phyloP scores from a whole-genome alignment of 805 yeast species.

The Ogataea allantospora region DNA sequence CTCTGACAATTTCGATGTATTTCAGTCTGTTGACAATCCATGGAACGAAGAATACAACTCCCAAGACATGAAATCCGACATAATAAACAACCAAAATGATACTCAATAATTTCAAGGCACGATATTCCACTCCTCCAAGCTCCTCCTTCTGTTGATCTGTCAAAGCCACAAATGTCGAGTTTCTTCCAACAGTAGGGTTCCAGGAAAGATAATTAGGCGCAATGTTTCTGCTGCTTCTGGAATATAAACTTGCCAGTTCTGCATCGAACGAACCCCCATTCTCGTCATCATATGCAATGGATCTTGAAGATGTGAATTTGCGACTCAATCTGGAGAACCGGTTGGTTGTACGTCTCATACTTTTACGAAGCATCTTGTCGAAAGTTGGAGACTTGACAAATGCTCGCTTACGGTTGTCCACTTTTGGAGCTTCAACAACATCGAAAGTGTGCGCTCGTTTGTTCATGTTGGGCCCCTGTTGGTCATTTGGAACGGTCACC shows the following conservation, averaged over 20 bases:
- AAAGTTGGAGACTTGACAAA: constrained; percentile 46
- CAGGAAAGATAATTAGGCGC: constrained; percentile 78
- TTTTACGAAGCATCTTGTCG: constrained; percentile 38
- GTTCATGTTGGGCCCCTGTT: constrained; percentile 29
- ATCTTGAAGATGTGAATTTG: constrained; percentile 21
- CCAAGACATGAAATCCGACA: constrained; percentile 68
- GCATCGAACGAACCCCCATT: constrained; percentile 28
- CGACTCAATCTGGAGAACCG: constrained; percentile 25
- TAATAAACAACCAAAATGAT: constrained; percentile 65
- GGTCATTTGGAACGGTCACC: constrained; percentile 32
- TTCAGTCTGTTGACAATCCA: constrained; percentile 49
- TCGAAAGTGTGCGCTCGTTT: constrained; percentile 52
- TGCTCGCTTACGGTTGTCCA: constrained; percentile 9
- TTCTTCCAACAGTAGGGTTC: constrained; percentile 89
- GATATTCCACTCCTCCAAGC: constrained; percentile 94
- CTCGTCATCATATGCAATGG: constrained; percentile 4
- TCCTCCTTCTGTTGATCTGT: constrained; percentile 87
- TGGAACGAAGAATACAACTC: constrained; percentile 52
- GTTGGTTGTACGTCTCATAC: constrained; percentile 20
- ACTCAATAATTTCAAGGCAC: constrained; percentile 77
- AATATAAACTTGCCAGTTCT: constrained; percentile 29
- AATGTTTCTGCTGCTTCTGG: constrained; percentile 13
- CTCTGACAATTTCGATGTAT: constrained; percentile 45
- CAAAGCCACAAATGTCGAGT: constrained; percentile 83
- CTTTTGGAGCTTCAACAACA: constrained; percentile 17